phyloP scores from a whole-genome alignment of 176 grass and related monocot genomes.

The Raddia distichophylla region DNA sequence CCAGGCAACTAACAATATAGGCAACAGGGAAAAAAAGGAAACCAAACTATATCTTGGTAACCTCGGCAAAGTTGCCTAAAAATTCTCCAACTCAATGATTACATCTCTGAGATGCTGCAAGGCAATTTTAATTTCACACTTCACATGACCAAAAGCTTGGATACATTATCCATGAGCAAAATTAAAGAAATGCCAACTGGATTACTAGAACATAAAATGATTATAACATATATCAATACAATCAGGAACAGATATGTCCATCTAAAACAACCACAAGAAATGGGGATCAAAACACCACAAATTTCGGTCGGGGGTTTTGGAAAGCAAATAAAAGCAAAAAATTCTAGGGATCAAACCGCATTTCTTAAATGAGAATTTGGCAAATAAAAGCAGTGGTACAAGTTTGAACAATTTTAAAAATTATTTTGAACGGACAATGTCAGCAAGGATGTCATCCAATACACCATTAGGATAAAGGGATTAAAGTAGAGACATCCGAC shows the following conservation, averaged over 20 bases:
- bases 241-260: not conserved
- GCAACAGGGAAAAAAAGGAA: conserved; percentile 90
- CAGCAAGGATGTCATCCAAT: conserved; percentile 20
- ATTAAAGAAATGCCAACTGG: no score
- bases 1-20: conserved; percentile 42
- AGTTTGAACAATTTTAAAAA: not conserved
- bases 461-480: conserved; percentile 28
- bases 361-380: not conserved
- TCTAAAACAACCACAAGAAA: not conserved
- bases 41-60: conserved; percentile 57
- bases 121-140: not conserved
- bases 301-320: no score
- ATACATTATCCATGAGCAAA: not conserved
- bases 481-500: conserved; percentile 14
- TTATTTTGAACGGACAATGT: conserved; percentile 12
- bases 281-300: no score
- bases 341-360: not conserved
- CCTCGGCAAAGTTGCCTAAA: conserved; percentile 69
- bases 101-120: not conserved
- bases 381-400: not conserved
- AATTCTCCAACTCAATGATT: not conserved
- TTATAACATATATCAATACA: not conserved
- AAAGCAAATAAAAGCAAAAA: no score
- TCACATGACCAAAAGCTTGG: not conserved
- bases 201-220: not conserved